A percentile compares a stretch with the other conserved stretches of the same genome.
phyloP scores from a whole-genome alignment of 2,329 filamentous ascomycete species.

The Hymenoscyphus albidus region DNA sequence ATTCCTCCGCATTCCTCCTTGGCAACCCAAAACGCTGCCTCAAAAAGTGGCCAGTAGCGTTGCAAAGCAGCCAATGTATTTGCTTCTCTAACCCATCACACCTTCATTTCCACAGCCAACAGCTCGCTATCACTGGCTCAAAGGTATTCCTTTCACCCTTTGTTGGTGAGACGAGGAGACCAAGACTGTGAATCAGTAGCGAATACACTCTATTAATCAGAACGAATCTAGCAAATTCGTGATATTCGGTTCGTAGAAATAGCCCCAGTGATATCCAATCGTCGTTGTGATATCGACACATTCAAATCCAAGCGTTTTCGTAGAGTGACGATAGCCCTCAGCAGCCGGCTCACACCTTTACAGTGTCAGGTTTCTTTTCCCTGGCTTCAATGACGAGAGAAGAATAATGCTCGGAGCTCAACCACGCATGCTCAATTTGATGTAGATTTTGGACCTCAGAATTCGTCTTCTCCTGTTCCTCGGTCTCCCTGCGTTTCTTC shows the following conservation, averaged over 20 bases:
- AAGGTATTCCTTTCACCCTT: no score
- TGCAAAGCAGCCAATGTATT: no score
- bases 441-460: slow-evolving; percentile 11
- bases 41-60: background rate
- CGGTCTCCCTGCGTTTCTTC: slow-evolving; percentile 9
- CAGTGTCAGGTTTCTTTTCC: background rate
- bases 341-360: background rate
- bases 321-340: background rate
- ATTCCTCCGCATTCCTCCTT: background rate
- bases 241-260: no score
- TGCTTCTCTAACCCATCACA: no score
- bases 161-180: no score
- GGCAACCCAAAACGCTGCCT: background rate
- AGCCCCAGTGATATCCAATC: no score
- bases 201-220: no score
- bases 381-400: background rate
- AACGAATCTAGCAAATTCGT: no score
- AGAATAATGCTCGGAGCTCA: background rate
- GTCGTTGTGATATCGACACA: background rate
- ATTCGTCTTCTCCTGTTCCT: slow-evolving; percentile 5
- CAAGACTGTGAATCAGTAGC: no score
- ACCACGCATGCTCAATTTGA: slow-evolving; percentile 6
- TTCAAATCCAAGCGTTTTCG: background rate
- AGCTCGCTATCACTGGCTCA: no score
- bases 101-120: no score